Evolutionary conservation across 768 basidiomycete species (phyloP).

Genomic region (Trametes cinnabarina): DNA sequence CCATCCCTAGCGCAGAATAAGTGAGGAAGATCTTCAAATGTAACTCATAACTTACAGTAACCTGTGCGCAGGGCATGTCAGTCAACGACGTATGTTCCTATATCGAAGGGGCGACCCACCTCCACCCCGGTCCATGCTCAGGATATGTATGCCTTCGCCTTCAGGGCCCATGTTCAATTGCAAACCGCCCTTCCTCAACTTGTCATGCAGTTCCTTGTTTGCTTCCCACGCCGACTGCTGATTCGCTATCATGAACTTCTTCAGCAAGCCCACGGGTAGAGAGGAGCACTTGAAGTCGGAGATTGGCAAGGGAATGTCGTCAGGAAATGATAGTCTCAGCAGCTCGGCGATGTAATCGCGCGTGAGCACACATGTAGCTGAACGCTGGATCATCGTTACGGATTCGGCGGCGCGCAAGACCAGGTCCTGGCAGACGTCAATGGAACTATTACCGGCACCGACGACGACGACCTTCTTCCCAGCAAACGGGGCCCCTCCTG

Average conservation of each 20-base stretch:
- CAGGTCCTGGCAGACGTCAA: conserved; percentile 40
- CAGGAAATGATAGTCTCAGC: conserved; percentile 1
- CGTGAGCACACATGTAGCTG: conserved; percentile 35
- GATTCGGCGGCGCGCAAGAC: conserved; percentile 30
- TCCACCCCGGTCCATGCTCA: conserved; percentile 34
- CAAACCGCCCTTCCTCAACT: conserved; percentile 38
- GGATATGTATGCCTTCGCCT: conserved; percentile 33
- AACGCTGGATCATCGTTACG: conserved; percentile 44
- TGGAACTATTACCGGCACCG: conserved; percentile 51
- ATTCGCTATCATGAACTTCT: neutral
- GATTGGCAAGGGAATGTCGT: conserved; percentile 35
- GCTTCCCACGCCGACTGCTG: conserved; percentile 9
- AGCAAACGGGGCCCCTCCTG: conserved; percentile 43
- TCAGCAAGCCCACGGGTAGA: conserved; percentile 27
- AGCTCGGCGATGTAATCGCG: conserved; percentile 1
- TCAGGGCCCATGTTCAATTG: conserved; percentile 38
- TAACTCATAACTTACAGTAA: neutral
- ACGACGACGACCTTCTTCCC: conserved; percentile 70
- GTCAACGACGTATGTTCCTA: neutral
- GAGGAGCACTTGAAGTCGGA: conserved; percentile 37
- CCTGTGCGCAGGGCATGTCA: neutral
- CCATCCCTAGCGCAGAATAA: conserved; percentile 12
- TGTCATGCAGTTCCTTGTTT: conserved; percentile 38
- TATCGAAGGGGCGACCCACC: conserved; percentile 19
- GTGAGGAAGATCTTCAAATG: neutral